Percentiles rank a stretch among this genome's conserved stretches.
Evolutionary conservation across 2,329 filamentous ascomycete genomes (phyloP).

Genomic region (Ascochyta pisi): DNA sequence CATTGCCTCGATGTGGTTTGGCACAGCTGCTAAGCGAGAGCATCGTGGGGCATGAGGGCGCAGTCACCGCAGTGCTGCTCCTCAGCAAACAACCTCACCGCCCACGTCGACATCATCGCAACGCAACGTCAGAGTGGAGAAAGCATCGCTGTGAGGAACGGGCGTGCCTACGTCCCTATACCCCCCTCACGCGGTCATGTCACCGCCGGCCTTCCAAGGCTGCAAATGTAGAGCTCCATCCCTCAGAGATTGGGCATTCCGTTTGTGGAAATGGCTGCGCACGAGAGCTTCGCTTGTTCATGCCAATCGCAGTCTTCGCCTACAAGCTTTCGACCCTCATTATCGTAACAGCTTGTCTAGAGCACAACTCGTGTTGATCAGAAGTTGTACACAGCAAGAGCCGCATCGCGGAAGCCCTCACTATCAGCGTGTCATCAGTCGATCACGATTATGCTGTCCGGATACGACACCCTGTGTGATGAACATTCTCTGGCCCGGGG

Average conservation of each 20-base stretch:
- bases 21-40: constrained; percentile 25
- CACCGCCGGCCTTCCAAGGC: constrained; percentile 5
- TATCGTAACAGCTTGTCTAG: background rate
- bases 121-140: constrained; percentile 4
- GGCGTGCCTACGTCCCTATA: background rate
- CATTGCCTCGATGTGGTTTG: constrained; percentile 28
- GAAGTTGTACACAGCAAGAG: background rate
- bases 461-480: constrained; percentile 17
- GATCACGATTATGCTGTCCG: background rate
- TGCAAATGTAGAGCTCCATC: constrained; percentile 10
- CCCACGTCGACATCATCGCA: constrained; percentile 9
- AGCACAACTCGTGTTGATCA: background rate
- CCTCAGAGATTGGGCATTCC: background rate
- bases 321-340: constrained; percentile 1
- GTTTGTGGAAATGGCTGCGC: constrained; percentile 10
- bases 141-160: background rate
- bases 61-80: constrained; percentile 20
- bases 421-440: background rate
- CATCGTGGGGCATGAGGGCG: constrained; percentile 22
- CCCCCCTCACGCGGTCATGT: background rate
- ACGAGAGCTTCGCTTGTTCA: constrained; percentile 5
- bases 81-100: constrained; percentile 29
- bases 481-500: background rate
- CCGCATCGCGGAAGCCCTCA: background rate
- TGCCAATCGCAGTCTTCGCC: constrained; percentile 5